Evolutionary conservation across 2,329 filamentous ascomycete species (phyloP), one percentile per base, ranked within the genome.

Genomic region (Diaporthe sp.): DNA sequence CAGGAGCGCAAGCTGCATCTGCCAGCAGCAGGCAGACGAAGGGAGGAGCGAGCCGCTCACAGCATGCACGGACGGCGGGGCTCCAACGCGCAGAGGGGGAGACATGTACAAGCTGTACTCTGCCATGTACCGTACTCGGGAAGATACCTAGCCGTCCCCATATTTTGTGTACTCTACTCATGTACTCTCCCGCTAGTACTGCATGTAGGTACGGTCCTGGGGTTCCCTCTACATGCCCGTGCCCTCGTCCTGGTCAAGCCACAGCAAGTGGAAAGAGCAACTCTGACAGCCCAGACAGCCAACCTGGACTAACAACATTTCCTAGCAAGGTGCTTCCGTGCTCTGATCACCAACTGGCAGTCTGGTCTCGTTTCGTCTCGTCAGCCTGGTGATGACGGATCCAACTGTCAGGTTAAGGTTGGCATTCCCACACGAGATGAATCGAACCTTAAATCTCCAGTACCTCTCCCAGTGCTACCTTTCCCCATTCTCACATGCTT

Each of bases 21-120:
- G 65, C 65, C 65, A 70, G 44, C 44, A 65, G 28, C 61, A 67
- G 44, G 28, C 63, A 70, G 65, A 42, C 17, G n/a, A 47, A 28
- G 65, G 65, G 49, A 70, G 65, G 65, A 53, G 65, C 49, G 65
- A 70, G 65, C 65, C 65, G 65, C 65, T 70, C 49, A 39, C 65
- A 70, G n/a, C 34, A 70, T 42, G 65, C 65, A 70, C 47, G 49
- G 65, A 70, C 34, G 49, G 65, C 49, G 65, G 65, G 65, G 65
- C 22, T 55, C 15, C 34, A 42, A 13, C 2, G 7, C 34, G 15
- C 28, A 25, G 63, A 34, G 47, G 20, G 12, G 15, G n/a, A 31
- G 31, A 22, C 12, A 68, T 68, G 65, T 53, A 68, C 28, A 37
- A 3, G 8, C 3, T 12, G 39, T 28, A 25, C 4, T 22, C 25